Percentiles rank a stretch among this genome's conserved stretches.
Conservation (phyloP, 345 rosid species). For the Mangifera indica region DNA sequence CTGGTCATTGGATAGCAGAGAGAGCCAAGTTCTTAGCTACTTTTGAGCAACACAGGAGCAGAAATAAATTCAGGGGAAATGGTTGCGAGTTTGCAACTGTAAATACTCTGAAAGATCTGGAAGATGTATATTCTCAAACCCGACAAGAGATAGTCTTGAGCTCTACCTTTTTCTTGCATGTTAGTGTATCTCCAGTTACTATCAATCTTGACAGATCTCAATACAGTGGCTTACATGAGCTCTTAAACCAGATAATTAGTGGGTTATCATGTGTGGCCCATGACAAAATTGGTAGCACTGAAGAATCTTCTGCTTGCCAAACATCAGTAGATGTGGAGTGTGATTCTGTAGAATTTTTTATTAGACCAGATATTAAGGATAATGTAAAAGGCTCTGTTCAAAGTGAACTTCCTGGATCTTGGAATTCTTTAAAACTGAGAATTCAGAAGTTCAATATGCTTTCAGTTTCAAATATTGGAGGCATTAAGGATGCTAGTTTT, state of each 20-base stretch:
- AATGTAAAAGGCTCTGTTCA: conserved; percentile 55
- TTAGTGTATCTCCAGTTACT: conserved; percentile 47
- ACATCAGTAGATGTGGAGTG: conserved; percentile 69
- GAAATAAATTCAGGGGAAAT: conserved; percentile 41
- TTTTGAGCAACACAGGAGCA: conserved; percentile 49
- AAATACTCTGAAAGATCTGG: conserved; percentile 53
- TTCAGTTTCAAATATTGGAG: conserved; percentile 74
- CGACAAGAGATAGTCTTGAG: conserved; percentile 64
- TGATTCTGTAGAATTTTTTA: conserved; percentile 61
- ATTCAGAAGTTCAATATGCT: conserved; percentile 58
- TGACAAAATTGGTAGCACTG: conserved; percentile 29
- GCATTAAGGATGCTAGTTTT: conserved; percentile 54
- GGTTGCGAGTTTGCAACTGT: conserved; percentile 73
- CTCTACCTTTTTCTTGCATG: conserved; percentile 59
- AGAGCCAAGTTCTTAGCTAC: conserved; percentile 74
- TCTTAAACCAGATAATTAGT: conserved; percentile 49
- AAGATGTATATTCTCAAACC: conserved; percentile 48
- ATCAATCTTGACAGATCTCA: conserved; percentile 50
- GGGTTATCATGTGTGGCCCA: conserved; percentile 38
- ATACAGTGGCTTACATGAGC: conserved; percentile 39
- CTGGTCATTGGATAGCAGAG: conserved; percentile 68
- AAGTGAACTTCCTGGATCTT: conserved; percentile 86
- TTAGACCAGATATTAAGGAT: conserved; percentile 57
- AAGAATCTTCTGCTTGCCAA: conserved; percentile 42
- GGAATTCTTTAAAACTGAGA: conserved; percentile 63